phyloP scores from a whole-genome alignment of 1,284 basidiomycete species.

The Tylopilus microsporus region DNA sequence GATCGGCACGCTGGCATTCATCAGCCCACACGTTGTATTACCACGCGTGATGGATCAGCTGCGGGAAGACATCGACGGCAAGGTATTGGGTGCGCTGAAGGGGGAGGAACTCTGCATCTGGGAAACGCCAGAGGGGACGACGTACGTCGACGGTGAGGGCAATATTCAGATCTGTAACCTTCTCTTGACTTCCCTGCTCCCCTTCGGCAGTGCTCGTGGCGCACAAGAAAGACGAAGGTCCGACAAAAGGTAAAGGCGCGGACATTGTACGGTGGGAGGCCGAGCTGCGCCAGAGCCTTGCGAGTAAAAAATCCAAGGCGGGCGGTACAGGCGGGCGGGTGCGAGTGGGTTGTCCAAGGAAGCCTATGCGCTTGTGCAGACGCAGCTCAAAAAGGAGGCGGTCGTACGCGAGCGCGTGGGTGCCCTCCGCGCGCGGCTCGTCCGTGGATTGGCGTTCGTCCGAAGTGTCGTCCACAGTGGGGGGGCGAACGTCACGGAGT shows the following conservation, averaged over 20 bases:
- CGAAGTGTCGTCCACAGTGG: conserved; percentile 51
- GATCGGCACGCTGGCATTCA: conserved; percentile 72
- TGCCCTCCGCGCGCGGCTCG: conserved; percentile 49
- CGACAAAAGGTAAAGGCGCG: conserved; percentile 79
- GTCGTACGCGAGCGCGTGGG: conserved; percentile 59
- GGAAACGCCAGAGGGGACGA: conserved; percentile 74
- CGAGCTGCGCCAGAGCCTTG: conserved; percentile 80
- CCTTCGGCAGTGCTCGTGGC: conserved; percentile 52
- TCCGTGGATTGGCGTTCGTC: conserved; percentile 67
- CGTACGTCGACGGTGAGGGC: conserved; percentile 70
- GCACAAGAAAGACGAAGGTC: conserved; percentile 50
- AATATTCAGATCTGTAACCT: not conserved
- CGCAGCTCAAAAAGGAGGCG: conserved; percentile 77
- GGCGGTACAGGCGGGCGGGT: conserved; percentile 4
- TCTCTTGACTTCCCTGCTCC: too few relatives aligned
- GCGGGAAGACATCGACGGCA: conserved; percentile 56
- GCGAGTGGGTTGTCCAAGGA: conserved; percentile 67
- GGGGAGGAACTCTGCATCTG: conserved; percentile 78
- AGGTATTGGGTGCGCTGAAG: conserved; percentile 57
- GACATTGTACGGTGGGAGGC: conserved; percentile 91
- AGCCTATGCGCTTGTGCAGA: conserved; percentile 73
- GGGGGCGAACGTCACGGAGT: conserved; percentile 49
- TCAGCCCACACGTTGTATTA: conserved; percentile 66
- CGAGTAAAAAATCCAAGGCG: conserved; percentile 58
- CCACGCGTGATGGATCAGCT: conserved; percentile 69